phyloP scores from a whole-genome alignment of 805 yeast genomes.

The Wickerhamiella hasegawae region DNA sequence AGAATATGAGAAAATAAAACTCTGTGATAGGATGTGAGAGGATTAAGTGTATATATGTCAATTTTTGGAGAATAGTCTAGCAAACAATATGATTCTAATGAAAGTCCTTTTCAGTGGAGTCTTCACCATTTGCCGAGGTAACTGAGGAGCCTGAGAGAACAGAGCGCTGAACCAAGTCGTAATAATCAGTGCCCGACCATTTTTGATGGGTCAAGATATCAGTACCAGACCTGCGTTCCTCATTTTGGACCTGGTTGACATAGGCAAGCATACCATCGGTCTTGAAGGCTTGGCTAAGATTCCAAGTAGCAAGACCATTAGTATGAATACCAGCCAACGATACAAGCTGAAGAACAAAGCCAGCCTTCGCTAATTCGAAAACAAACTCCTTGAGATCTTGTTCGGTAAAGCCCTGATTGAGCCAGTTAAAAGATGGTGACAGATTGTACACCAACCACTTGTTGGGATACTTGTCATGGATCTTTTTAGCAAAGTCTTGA shows the following conservation, averaged over 20 bases:
- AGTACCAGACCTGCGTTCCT: conserved; percentile 30
- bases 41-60: too few species aligned
- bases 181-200: conserved; percentile 47
- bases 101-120: conserved; percentile 25
- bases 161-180: conserved; percentile 29
- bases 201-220: conserved; percentile 44
- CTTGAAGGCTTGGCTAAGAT: conserved; percentile 32
- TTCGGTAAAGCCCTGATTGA: conserved; percentile 36
- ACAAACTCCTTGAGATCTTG: conserved; percentile 32
- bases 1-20: too few species aligned
- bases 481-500: conserved; percentile 28
- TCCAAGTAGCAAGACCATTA: conserved; percentile 36
- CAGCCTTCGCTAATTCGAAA: conserved; percentile 37
- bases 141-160: conserved; percentile 31
- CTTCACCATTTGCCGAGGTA: conserved; percentile 29
- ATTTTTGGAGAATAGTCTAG: too few species aligned
- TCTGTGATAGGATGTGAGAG: too few species aligned
- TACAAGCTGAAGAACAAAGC: conserved; percentile 42
- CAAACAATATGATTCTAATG: too few species aligned
- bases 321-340: conserved; percentile 46
- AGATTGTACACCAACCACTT: conserved; percentile 44
- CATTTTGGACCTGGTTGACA: conserved; percentile 34
- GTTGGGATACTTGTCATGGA: conserved; percentile 33
- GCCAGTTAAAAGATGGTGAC: conserved; percentile 48
- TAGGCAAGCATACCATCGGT: conserved; percentile 44